These are phyloP conservation scores for Colletotrichum simmondsii DNA, from an alignment of 2,329 filamentous ascomycete species.

Conservation along the genomic window DNA sequence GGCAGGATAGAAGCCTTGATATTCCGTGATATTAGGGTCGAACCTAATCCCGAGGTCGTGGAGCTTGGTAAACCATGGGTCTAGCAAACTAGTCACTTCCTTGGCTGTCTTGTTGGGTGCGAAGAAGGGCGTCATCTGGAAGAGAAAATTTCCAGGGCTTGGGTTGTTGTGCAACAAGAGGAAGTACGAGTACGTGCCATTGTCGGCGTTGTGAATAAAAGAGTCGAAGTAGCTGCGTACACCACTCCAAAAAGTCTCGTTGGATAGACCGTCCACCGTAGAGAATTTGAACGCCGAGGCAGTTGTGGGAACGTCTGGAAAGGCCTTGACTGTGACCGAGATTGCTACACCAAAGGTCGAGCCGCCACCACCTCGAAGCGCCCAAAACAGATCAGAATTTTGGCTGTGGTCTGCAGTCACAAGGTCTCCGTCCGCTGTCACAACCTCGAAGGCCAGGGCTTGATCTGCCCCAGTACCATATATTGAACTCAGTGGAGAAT, in stretches of 20 bases:
- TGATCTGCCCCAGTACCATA: conserved; percentile 71
- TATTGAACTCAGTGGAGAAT: conserved; percentile 60
- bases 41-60: not conserved
- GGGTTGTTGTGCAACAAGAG: conserved; percentile 6
- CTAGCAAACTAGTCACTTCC: not conserved
- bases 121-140: conserved; percentile 30
- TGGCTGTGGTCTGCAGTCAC: conserved; percentile 56
- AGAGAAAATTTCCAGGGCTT: conserved; percentile 12
- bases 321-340: conserved; percentile 21
- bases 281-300: conserved; percentile 19
- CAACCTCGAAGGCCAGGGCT: conserved; percentile 64
- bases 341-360: conserved; percentile 18
- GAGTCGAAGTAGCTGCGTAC: conserved; percentile 23
- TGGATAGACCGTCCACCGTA: conserved; percentile 11
- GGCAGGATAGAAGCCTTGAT: conserved; percentile 25
- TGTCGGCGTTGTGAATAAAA: conserved; percentile 19
- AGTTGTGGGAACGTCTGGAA: conserved; percentile 2
- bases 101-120: conserved; percentile 29
- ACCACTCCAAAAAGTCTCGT: conserved; percentile 19
- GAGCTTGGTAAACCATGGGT: conserved; percentile 21
- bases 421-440: conserved; percentile 60
- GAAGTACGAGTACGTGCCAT: conserved; percentile 16
- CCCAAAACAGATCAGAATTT: conserved; percentile 72
- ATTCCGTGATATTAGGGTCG: conserved; percentile 17
- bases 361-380: conserved; percentile 67